Evolutionary conservation across 192 early-diverging fungal genomes (phyloP).

Genomic region (Coemansia sp.): DNA sequence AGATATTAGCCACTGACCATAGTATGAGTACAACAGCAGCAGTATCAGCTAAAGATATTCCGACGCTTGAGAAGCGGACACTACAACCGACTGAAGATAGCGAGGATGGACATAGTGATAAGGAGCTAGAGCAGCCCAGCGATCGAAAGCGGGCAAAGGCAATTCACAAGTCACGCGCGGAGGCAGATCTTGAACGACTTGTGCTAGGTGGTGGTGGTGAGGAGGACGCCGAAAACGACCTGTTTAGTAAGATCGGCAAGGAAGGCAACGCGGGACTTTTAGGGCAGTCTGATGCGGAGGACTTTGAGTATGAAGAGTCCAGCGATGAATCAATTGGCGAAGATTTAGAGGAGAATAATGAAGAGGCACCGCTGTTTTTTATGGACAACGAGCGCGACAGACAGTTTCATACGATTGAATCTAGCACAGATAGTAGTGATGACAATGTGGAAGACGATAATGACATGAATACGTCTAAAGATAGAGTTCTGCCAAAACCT

Average conservation of each 20-base stretch:
- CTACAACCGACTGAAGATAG: background rate
- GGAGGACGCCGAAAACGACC: slow-evolving; percentile 14
- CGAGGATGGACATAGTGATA: background rate
- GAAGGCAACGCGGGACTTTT: background rate
- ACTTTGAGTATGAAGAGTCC: slow-evolving; percentile 1
- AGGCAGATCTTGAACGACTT: slow-evolving; percentile 70
- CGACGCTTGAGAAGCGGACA: background rate
- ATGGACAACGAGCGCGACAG: slow-evolving; percentile 35
- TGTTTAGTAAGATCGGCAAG: slow-evolving; percentile 25
- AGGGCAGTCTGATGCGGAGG: background rate
- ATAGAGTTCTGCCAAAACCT: slow-evolving; percentile 8
- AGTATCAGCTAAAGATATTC: background rate
- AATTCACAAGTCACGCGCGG: slow-evolving; percentile 61
- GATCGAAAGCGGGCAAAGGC: slow-evolving; percentile 14
- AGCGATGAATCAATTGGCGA: slow-evolving; percentile 2
- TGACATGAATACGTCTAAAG: background rate
- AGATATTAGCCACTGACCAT: too few species aligned
- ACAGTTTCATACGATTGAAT: background rate
- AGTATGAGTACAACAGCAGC: too few species aligned
- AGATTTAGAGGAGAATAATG: background rate
- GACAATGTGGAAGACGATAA: slow-evolving; percentile 39
- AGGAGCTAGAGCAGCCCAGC: slow-evolving; percentile 2
- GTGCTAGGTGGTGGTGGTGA: slow-evolving; percentile 68
- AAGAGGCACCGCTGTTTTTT: slow-evolving; percentile 32
- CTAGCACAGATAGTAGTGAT: slow-evolving; percentile 36